phyloP scores from a whole-genome alignment of 2,329 filamentous ascomycete genomes.

The Berkeleyomyces rouxiae region DNA sequence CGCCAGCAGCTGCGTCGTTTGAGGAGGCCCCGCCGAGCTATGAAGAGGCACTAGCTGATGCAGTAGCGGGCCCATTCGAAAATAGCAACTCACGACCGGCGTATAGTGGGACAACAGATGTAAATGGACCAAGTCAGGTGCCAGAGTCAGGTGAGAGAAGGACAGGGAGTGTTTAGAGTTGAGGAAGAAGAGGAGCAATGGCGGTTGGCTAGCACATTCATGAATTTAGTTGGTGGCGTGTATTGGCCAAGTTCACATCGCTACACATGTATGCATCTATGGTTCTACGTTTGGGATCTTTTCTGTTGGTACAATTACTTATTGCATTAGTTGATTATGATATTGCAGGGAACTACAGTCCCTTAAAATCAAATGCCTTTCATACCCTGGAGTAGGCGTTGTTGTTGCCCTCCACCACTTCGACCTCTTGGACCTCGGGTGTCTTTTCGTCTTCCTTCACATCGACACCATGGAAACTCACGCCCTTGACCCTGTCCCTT shows the following conservation, averaged over 20 bases:
- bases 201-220: background rate
- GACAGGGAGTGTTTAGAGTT: background rate
- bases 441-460: background rate
- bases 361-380: background rate
- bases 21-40: constrained; percentile 89
- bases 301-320: too few relatives aligned
- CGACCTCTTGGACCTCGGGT: background rate
- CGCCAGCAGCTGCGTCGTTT: constrained; percentile 27
- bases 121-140: constrained; percentile 24
- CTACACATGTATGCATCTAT: background rate
- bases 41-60: constrained; percentile 76
- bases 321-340: too few relatives aligned
- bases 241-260: background rate
- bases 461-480: constrained; percentile 4
- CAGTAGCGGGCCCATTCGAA: constrained; percentile 52
- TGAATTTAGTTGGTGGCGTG: background rate
- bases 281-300: too few relatives aligned
- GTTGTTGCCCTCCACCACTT: background rate
- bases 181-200: background rate
- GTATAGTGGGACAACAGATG: constrained; percentile 46
- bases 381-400: background rate
- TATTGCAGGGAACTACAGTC: too few relatives aligned
- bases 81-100: constrained; percentile 42
- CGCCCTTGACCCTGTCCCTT: background rate
- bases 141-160: background rate